Conservation (phyloP, 768 basidiomycete species). For the Lactarius indigo region DNA sequence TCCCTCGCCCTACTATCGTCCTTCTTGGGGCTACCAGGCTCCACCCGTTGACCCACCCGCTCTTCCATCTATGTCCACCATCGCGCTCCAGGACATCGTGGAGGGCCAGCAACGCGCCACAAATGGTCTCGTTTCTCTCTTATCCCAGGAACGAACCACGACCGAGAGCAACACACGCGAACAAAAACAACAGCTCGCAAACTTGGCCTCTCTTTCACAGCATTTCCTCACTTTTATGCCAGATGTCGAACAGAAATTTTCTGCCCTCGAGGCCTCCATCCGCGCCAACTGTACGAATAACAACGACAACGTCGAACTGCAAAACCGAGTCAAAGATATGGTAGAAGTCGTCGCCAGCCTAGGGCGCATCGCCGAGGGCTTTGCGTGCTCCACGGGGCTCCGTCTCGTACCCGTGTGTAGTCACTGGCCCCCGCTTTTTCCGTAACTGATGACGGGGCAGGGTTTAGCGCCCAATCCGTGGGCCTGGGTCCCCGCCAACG, state of each 20-base stretch:
- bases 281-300: not conserved
- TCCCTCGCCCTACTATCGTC: not conserved
- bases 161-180: constrained; percentile 11
- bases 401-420: constrained; percentile 19
- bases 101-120: constrained; percentile 17
- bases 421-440: not conserved
- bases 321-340: constrained; percentile 16
- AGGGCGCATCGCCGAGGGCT: constrained; percentile 15
- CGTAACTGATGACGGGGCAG: not conserved
- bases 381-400: constrained; percentile 18
- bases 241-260: constrained; percentile 18
- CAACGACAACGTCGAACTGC: not conserved
- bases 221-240: constrained; percentile 16
- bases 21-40: not conserved
- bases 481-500: constrained; percentile 8
- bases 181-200: constrained; percentile 15
- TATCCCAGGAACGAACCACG: constrained; percentile 7
- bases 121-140: constrained; percentile 13
- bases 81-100: constrained; percentile 16
- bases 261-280: constrained; percentile 2
- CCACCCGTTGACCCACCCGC: not conserved
- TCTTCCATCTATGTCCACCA: constrained; percentile 5
- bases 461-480: constrained; percentile 5
- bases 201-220: constrained; percentile 11
- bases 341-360: constrained; percentile 10